Percentiles rank a stretch among this genome's conserved stretches.
Evolutionary conservation across 139 green algal genomes (phyloP).

Genomic region (Monoraphidium neglectum): DNA sequence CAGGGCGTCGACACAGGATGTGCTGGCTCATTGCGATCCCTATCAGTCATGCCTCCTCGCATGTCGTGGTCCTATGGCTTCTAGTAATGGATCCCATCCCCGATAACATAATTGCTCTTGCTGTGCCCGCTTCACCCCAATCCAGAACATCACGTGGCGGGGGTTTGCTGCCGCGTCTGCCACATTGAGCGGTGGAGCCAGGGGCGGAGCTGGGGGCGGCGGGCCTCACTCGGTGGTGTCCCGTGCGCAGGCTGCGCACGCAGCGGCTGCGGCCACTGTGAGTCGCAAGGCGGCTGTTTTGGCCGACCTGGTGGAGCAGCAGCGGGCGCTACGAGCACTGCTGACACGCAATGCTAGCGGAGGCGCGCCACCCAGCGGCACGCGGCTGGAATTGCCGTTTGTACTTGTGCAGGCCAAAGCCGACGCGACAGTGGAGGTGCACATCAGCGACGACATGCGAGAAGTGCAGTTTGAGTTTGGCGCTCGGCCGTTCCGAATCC

Average conservation of each 20-base stretch:
- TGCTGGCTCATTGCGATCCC: no score
- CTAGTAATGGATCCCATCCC: no score
- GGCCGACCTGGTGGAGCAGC: slow-evolving; percentile 74
- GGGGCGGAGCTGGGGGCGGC: no score
- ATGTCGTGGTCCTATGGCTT: no score
- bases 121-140: no score
- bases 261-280: slow-evolving; percentile 31
- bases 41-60: no score
- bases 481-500: slow-evolving; percentile 79
- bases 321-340: slow-evolving; percentile 65
- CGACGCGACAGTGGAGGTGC: slow-evolving; percentile 83
- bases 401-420: slow-evolving; percentile 83
- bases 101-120: no score
- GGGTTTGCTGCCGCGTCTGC: slow-evolving; percentile 48
- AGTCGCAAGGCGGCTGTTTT: slow-evolving; percentile 54
- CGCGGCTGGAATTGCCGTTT: slow-evolving; percentile 88
- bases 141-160: no score
- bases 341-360: slow-evolving; percentile 59
- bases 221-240: no score
- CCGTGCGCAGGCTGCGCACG: no score
- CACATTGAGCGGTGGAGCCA: no score
- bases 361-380: slow-evolving; percentile 32
- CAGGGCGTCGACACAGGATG: no score
- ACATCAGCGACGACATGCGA: slow-evolving; percentile 82
- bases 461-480: slow-evolving; percentile 86